These are phyloP conservation scores for Sphaceloma murrayae DNA, from an alignment of 2,329 filamentous ascomycete species.

Conservation along the genomic window DNA sequence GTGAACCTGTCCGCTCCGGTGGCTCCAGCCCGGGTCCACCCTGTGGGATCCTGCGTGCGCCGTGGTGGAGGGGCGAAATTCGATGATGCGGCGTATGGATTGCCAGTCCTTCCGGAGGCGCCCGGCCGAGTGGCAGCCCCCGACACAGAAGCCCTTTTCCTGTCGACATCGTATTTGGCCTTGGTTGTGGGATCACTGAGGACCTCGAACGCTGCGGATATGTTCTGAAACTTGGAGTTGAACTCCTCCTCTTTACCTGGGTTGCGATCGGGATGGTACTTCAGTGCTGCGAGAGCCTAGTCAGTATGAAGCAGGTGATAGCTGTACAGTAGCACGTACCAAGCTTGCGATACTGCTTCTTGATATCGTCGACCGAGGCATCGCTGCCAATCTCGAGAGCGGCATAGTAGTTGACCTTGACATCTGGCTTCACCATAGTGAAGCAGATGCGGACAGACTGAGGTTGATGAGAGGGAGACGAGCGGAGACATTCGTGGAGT, in stretches of 20 bases:
- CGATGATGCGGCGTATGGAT: slow-evolving; percentile 32
- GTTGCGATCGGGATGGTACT: slow-evolving; percentile 84
- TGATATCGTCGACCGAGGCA: slow-evolving; percentile 65
- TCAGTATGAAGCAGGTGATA: slow-evolving; percentile 3
- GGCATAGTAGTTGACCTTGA: slow-evolving; percentile 64
- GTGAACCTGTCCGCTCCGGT: slow-evolving; percentile 38
- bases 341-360: slow-evolving; percentile 77
- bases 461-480: background rate
- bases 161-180: slow-evolving; percentile 53
- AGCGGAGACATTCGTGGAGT: background rate
- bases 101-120: slow-evolving; percentile 19
- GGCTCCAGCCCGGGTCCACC: slow-evolving; percentile 24
- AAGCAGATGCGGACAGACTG: slow-evolving; percentile 15
- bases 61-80: slow-evolving; percentile 36
- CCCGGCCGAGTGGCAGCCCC: slow-evolving; percentile 19
- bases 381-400: slow-evolving; percentile 63
- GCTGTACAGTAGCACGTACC: slow-evolving; percentile 38
- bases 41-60: slow-evolving; percentile 28
- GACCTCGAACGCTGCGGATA: slow-evolving; percentile 78
- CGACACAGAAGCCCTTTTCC: slow-evolving; percentile 41
- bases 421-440: slow-evolving; percentile 30
- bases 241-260: slow-evolving; percentile 71
- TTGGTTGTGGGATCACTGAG: slow-evolving; percentile 51
- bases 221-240: slow-evolving; percentile 73
- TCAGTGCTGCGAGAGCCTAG: slow-evolving; percentile 52